Percentiles rank a stretch among this genome's conserved stretches.
Conservation (phyloP, 768 basidiomycete species). For the Hydnomerulius pinastri region DNA sequence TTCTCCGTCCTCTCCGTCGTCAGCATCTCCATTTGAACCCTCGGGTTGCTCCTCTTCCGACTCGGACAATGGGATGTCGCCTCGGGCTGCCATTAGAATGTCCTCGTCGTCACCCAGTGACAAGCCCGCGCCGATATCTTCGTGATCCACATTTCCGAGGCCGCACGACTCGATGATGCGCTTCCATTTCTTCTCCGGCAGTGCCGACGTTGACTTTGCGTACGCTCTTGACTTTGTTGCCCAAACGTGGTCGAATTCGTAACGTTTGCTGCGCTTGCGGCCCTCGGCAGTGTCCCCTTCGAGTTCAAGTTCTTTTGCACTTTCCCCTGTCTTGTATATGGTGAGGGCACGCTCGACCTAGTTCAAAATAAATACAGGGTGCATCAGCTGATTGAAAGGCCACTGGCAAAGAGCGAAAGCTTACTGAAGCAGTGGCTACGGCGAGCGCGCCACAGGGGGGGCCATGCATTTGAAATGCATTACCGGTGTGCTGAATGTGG, state of each 20-base stretch:
- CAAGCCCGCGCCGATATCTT: background rate
- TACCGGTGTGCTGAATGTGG: background rate
- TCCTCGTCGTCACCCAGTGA: background rate
- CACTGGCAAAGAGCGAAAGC: background rate
- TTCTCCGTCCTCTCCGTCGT: no score
- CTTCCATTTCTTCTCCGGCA: background rate
- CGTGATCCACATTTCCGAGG: background rate
- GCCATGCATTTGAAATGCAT: background rate
- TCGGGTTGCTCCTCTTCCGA: no score
- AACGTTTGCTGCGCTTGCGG: background rate
- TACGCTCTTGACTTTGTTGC: background rate
- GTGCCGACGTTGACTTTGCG: background rate
- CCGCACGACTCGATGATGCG: background rate
- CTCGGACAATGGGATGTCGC: slow-evolving; percentile 1
- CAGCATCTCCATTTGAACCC: no score
- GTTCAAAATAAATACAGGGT: background rate
- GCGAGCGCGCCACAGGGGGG: slow-evolving; percentile 4
- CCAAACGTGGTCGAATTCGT: slow-evolving; percentile 2
- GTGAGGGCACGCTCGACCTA: slow-evolving; percentile 3
- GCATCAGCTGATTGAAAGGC: background rate
- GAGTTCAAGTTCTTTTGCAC: background rate
- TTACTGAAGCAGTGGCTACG: slow-evolving; percentile 1
- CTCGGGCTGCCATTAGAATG: background rate
- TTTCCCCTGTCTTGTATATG: slow-evolving; percentile 4
- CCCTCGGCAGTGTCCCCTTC: background rate